Conservation (phyloP, 75 land plant species). For the Sequoiadendron giganteum region DNA sequence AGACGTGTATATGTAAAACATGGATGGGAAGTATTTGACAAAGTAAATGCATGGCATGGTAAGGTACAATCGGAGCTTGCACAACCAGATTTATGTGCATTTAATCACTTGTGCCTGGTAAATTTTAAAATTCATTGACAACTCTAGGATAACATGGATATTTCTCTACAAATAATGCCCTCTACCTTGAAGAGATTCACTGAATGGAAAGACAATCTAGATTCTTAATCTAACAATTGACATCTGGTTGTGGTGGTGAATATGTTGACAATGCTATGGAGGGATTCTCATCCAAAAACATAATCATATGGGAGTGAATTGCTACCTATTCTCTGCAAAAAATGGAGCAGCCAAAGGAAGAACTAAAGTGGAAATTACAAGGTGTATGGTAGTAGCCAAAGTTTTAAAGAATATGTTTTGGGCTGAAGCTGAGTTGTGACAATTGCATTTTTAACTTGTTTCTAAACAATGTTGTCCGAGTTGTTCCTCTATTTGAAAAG, state of each 20-base stretch:
- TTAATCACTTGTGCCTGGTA: no score
- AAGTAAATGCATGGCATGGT: no score
- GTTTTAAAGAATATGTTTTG: conserved; percentile 1
- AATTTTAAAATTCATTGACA: no score
- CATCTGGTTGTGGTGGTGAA: background rate
- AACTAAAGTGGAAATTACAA: background rate
- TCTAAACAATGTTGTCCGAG: background rate
- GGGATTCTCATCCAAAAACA: background rate
- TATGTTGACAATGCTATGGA: background rate
- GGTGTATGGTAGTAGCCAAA: background rate
- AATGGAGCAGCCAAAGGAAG: background rate
- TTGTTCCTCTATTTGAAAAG: background rate
- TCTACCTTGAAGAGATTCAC: no score
- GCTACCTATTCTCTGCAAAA: background rate
- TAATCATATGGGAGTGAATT: background rate
- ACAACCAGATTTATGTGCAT: no score
- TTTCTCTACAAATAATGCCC: no score
- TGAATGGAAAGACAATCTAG: no score
- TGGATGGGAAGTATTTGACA: no score
- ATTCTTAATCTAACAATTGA: background rate
- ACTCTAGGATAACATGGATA: no score
- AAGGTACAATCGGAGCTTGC: no score
- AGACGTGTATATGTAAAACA: no score
- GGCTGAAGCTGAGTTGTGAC: background rate
- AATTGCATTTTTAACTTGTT: background rate